A percentile compares a stretch with the other conserved stretches of the same genome.
These are phyloP conservation scores for Wickerhamomyces silvicola DNA, from an alignment of 805 yeast species.

Conservation along the genomic window DNA sequence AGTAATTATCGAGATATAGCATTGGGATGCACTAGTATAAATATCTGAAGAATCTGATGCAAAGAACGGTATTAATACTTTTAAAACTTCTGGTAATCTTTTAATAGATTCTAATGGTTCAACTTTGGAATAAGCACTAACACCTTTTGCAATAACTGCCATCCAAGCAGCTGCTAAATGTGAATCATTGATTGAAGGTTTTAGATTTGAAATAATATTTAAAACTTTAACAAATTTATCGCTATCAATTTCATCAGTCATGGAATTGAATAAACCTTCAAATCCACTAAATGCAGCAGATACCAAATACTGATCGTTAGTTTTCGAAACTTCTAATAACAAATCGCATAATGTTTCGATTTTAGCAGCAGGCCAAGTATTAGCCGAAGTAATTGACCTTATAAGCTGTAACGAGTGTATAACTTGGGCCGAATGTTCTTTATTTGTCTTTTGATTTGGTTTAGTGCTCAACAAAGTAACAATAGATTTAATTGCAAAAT, in stretches of 20 bases:
- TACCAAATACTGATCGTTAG: conserved; percentile 81
- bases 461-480: conserved; percentile 34
- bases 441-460: conserved; percentile 30
- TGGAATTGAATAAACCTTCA: conserved; percentile 67
- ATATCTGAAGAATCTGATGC: conserved; percentile 59
- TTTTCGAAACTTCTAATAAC: conserved; percentile 67
- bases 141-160: conserved; percentile 86
- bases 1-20: conserved; percentile 71
- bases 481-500: conserved; percentile 54
- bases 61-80: conserved; percentile 57
- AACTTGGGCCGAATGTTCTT: conserved; percentile 48
- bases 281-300: conserved; percentile 78
- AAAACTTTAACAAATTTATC: conserved; percentile 60
- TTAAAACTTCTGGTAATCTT: conserved; percentile 51
- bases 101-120: conserved; percentile 46
- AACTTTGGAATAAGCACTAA: conserved; percentile 45
- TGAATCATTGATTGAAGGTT: conserved; percentile 76
- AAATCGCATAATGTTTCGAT: conserved; percentile 71
- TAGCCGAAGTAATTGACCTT: conserved; percentile 61
- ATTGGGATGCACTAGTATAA: conserved; percentile 74
- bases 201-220: conserved; percentile 67
- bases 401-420: conserved; percentile 77
- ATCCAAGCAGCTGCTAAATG: conserved; percentile 93
- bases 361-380: conserved; percentile 74
- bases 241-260: conserved; percentile 52